Base-by-base conservation (phyloP, 2,329 filamentous ascomycete species). In the Zasmidium cellare region DNA sequence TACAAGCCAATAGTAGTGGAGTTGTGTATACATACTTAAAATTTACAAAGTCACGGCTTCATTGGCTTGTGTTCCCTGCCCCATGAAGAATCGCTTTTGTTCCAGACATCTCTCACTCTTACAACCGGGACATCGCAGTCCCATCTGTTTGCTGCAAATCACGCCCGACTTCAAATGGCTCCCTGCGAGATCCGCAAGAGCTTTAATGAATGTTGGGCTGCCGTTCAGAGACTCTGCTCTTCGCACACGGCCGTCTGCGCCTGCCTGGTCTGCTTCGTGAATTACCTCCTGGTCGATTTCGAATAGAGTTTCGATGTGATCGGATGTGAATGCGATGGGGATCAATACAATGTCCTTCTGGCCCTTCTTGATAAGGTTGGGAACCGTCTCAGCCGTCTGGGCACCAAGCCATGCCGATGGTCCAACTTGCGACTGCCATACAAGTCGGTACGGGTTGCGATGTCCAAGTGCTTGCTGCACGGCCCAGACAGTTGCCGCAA, bases 371-470 rank as follows among this genome's bases (percentile, higher is more conserved):
- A 97, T 87, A 72, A 97, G 96, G 59, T 91, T 84, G 71, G 92
- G 87, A 11, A 99, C 94, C 0, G 92, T 93, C 65, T 88, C 86
- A 59, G 88, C 87, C 0, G 94, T 99, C 75, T 99, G 94, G 11
- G 94, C 92, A 20, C 94, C 94, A 9, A 99, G 82, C 94, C 94
- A 99, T 19, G 94, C 90, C 24, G 88, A 91, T 0, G 96, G 94
- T 7, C 96, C 94, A 62, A 99, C 94, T 76, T 99, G 94, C 3
- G 92, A 97, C 75, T 99, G 94, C 94, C 94, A 99, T 70, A 92
- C 94, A 18, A 99, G 82, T 55, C 94, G 87, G 77, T 97, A 97
- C 5, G 90, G 91, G 77, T 99, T 94, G 60, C 86, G 88, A 76
- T 94, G 92, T 28, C 87, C 88, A 14, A 99, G 82, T 50, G 91